Evolutionary conservation across 2,329 filamentous ascomycete species (phyloP).

Genomic region (Akanthomyces dipterigenus): DNA sequence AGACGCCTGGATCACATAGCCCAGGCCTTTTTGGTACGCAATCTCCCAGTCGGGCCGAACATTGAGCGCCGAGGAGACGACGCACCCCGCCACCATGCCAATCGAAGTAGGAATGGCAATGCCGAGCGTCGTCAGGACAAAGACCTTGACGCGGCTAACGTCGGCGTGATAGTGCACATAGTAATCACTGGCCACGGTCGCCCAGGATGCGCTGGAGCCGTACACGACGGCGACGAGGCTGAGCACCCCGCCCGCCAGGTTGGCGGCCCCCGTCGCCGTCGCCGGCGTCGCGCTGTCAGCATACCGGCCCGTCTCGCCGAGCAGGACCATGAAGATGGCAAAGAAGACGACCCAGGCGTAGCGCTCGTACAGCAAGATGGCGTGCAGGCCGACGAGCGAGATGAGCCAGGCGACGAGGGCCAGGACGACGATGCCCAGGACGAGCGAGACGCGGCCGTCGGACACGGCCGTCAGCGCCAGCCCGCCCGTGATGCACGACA

Average conservation of each 20-base stretch:
- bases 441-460: constrained; percentile 36
- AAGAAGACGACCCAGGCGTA: constrained; percentile 43
- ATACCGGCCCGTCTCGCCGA: constrained; percentile 35
- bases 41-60: constrained; percentile 30
- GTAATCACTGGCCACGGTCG: constrained; percentile 33
- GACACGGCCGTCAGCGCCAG: constrained; percentile 40
- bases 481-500: constrained; percentile 46
- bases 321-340: constrained; percentile 43
- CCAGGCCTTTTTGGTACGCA: constrained; percentile 35
- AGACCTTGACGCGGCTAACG: constrained; percentile 39
- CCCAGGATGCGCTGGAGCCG: constrained; percentile 43
- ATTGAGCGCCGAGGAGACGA: constrained; percentile 36
- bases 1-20: constrained; percentile 37
- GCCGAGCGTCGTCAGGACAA: constrained; percentile 40
- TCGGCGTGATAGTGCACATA: constrained; percentile 41
- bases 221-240: constrained; percentile 40
- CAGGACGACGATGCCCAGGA: constrained; percentile 47
- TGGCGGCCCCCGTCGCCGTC: constrained; percentile 24
- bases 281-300: constrained; percentile 33
- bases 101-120: constrained; percentile 42
- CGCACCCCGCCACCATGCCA: constrained; percentile 39
- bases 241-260: constrained; percentile 33
- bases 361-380: constrained; percentile 42
- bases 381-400: constrained; percentile 44
- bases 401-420: constrained; percentile 42